Conservation (phyloP, 768 basidiomycete species). For the Suillus subalutaceus region DNA sequence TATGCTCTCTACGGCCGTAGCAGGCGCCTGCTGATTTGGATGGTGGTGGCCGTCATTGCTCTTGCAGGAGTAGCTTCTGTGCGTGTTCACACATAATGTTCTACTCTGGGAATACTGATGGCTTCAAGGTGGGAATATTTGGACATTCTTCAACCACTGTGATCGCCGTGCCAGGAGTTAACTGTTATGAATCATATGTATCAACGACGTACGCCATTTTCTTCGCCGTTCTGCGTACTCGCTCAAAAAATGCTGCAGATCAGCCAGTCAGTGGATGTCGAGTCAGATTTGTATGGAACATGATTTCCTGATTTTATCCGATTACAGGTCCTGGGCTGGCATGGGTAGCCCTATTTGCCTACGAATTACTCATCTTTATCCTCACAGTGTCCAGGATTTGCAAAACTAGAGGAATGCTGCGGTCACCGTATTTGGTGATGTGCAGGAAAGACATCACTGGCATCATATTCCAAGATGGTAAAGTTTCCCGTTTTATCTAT, state of each 20-base stretch:
- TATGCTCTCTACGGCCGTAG: slow-evolving; percentile 53
- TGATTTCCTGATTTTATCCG: neutral
- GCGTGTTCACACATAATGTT: slow-evolving; percentile 20
- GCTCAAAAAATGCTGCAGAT: neutral
- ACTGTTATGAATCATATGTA: neutral
- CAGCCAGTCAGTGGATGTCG: neutral
- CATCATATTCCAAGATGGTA: slow-evolving; percentile 54
- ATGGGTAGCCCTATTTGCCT: slow-evolving; percentile 57
- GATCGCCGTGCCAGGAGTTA: neutral
- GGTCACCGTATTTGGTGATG: slow-evolving; percentile 19
- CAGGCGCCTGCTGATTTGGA: slow-evolving; percentile 35
- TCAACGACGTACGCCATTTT: neutral
- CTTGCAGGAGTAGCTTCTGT: slow-evolving; percentile 41
- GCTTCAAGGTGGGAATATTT: neutral
- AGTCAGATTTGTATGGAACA: neutral
- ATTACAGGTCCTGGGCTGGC: slow-evolving; percentile 33
- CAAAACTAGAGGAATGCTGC: slow-evolving; percentile 33
- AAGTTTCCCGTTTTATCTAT: slow-evolving; percentile 18
- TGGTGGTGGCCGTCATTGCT: slow-evolving; percentile 36
- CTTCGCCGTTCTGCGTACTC: neutral
- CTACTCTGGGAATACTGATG: neutral
- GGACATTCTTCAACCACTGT: neutral
- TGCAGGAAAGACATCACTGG: slow-evolving; percentile 38
- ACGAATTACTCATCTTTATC: slow-evolving; percentile 50
- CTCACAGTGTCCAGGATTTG: slow-evolving; percentile 51